A percentile compares a stretch with the other conserved stretches of the same genome.
Evolutionary conservation across 345 rosid genomes (phyloP).

Genomic region (Eucalyptus erythrocorys): DNA sequence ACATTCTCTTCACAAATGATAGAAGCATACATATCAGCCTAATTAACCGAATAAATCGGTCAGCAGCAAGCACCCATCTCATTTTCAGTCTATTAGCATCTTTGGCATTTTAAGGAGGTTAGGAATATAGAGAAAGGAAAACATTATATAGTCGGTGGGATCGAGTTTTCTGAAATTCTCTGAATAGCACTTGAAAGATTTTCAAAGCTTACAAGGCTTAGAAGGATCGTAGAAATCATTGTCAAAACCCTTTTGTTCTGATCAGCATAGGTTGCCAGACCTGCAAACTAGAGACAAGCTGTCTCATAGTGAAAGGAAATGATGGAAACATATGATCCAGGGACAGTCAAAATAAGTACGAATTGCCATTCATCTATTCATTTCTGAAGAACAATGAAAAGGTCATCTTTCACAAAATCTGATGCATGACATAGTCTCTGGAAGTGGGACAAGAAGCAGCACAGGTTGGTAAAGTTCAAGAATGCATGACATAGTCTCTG

Average conservation of each 20-base stretch:
- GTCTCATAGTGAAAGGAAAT: not conserved
- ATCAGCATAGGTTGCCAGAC: constrained; percentile 4
- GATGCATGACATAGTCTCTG: not conserved
- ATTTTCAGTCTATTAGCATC: not conserved
- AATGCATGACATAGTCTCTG: not conserved
- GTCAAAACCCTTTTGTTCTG: not conserved
- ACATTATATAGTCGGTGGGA: not conserved
- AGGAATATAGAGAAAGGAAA: not conserved
- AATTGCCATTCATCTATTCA: not conserved
- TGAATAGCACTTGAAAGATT: not conserved
- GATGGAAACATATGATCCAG: not conserved
- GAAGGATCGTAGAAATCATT: constrained; percentile 1
- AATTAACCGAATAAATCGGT: not conserved
- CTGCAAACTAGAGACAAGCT: not conserved
- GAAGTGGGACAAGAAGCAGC: not conserved
- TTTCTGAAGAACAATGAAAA: not conserved
- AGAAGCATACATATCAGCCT: not conserved
- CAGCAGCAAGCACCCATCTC: not conserved
- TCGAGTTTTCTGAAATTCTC: not conserved
- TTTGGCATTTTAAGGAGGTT: not conserved
- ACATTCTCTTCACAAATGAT: not conserved
- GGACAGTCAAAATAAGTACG: not conserved
- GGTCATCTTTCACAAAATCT: not conserved
- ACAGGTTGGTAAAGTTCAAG: not conserved
- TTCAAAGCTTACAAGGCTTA: constrained; percentile 1